phyloP scores from a whole-genome alignment of 1,284 basidiomycete genomes.

The Fistulina hepatica region DNA sequence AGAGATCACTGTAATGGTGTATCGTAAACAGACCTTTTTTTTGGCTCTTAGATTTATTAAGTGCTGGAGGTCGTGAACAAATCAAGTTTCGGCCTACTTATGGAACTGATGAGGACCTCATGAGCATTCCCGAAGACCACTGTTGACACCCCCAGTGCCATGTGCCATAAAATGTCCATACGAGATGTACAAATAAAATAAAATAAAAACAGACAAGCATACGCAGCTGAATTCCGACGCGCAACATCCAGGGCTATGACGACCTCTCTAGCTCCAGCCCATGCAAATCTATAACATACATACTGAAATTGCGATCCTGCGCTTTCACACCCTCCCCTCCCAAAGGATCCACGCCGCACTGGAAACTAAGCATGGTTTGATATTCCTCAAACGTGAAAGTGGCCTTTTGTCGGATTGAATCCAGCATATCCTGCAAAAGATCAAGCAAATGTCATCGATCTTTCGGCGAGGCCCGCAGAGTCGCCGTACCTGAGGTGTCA shows the following conservation, averaged over 20 bases:
- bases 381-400: conserved; percentile 83
- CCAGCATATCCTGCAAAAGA: conserved; percentile 49
- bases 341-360: conserved; percentile 68
- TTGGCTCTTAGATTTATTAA: too few species aligned
- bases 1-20: too few species aligned
- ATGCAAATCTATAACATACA: conserved; percentile 76
- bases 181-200: too few species aligned
- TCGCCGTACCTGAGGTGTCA: conserved; percentile 57
- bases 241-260: conserved; percentile 8
- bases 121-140: too few species aligned
- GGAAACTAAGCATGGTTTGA: conserved; percentile 78
- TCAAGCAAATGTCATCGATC: conserved; percentile 1
- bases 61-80: too few species aligned
- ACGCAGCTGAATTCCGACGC: too few species aligned
- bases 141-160: too few species aligned
- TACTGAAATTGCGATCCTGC: conserved; percentile 59
- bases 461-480: neutral
- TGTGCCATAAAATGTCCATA: too few species aligned
- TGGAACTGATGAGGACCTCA: too few species aligned
- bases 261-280: conserved; percentile 58
- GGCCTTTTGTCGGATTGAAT: conserved; percentile 51
- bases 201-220: too few species aligned
- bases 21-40: too few species aligned
- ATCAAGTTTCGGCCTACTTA: too few species aligned
- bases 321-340: conserved; percentile 41